Percentiles rank a stretch among this genome's conserved stretches.
Evolutionary conservation across 768 basidiomycete species (phyloP).

Genomic region (Sarcomyxa edulis): DNA sequence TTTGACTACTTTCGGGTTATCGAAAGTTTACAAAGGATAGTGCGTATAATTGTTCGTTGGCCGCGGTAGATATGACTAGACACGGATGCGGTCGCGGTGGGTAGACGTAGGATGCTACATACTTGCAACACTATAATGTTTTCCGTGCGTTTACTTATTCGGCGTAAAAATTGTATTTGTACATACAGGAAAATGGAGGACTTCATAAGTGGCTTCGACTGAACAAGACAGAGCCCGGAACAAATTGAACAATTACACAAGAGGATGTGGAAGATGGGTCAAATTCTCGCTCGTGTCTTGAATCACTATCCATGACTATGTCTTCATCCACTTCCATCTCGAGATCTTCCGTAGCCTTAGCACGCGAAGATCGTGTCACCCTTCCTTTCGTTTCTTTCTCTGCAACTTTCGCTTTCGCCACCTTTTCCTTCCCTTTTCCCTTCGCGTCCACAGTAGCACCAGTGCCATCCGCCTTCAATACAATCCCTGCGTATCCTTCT

Average conservation of each 20-base stretch:
- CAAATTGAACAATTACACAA: too few species aligned
- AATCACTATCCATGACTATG: slow-evolving; percentile 17
- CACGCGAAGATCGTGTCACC: slow-evolving; percentile 22
- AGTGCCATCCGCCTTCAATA: slow-evolving; percentile 36
- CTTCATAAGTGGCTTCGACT: too few species aligned
- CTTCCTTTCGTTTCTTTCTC: slow-evolving; percentile 14
- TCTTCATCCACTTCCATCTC: slow-evolving; percentile 22
- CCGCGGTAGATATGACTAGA: too few species aligned
- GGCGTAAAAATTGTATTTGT: too few species aligned
- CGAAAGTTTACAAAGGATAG: slow-evolving; percentile 33
- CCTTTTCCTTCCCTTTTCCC: slow-evolving; percentile 2
- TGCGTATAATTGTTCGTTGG: too few species aligned
- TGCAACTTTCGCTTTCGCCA: slow-evolving; percentile 7
- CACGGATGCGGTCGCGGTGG: too few species aligned
- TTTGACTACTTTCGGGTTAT: slow-evolving; percentile 29
- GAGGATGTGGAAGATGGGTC: too few species aligned
- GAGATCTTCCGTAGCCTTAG: slow-evolving; percentile 21
- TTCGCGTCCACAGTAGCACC: slow-evolving; percentile 6
- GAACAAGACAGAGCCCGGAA: too few species aligned
- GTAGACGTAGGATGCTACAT: too few species aligned
- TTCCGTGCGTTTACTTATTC: too few species aligned
- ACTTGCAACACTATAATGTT: too few species aligned
- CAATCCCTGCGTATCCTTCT: slow-evolving; percentile 60
- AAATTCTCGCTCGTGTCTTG: slow-evolving; percentile 19
- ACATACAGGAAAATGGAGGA: too few species aligned